Percentiles rank a stretch among this genome's conserved stretches.
Evolutionary conservation across 2,329 filamentous ascomycete genomes (phyloP).

Genomic region (Knufia fluminis): DNA sequence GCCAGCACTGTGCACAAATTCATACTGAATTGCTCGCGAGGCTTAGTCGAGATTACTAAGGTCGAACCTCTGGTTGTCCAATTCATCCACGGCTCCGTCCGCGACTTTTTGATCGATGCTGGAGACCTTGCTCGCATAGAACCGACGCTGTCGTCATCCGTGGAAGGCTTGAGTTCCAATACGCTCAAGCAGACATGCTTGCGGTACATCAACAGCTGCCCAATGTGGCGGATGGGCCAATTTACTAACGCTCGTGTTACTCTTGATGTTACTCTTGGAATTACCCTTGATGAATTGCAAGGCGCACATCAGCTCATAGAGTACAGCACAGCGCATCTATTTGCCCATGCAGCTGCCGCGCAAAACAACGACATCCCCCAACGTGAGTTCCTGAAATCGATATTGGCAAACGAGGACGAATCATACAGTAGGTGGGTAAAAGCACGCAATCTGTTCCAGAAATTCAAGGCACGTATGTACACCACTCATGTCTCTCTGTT

Average conservation of each 20-base stretch:
- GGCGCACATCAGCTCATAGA: too few species aligned
- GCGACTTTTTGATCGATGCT: slow-evolving; percentile 30
- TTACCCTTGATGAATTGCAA: too few species aligned
- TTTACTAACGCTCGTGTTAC: too few species aligned
- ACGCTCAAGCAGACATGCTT: neutral
- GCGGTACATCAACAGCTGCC: neutral
- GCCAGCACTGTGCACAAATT: slow-evolving; percentile 27
- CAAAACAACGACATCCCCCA: neutral
- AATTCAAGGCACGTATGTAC: neutral
- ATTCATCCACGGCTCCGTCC: slow-evolving; percentile 36
- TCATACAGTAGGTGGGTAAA: neutral
- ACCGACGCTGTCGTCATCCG: neutral
- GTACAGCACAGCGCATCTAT: too few species aligned
- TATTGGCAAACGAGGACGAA: neutral
- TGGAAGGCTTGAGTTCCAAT: neutral
- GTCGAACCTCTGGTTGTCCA: slow-evolving; percentile 32
- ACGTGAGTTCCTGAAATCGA: neutral
- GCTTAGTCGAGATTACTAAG: slow-evolving; percentile 30
- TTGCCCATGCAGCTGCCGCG: neutral
- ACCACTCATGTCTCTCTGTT: neutral
- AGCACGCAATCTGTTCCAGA: neutral
- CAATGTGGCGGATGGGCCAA: too few species aligned
- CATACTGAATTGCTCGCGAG: slow-evolving; percentile 41
- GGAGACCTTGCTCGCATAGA: neutral
- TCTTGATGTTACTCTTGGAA: too few species aligned